Evolutionary conservation across 805 yeast genomes (phyloP), one percentile per base, ranked within the genome.

Genomic region (Wickerhamia fluorescens): DNA sequence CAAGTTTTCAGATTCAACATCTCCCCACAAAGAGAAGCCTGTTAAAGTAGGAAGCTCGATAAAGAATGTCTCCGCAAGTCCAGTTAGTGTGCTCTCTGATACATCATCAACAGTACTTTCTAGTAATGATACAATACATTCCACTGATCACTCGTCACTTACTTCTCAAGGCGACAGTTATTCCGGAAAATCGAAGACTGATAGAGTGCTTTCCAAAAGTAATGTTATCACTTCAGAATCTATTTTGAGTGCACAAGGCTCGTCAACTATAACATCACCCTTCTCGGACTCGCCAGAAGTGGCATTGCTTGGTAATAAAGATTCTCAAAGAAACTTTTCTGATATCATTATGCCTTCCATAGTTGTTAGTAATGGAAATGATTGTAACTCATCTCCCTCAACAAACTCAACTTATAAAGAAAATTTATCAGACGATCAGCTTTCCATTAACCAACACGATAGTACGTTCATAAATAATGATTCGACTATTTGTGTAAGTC

Each of bases 81-180:
- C 59, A 2, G 36, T 48, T 4, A 51, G 56, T 25, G 38, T 48
- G 6, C 38, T 39, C 12, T 53, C 58, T 2, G 57, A 47, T 20
- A 35, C 45, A 5, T 47, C 55, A n/a, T 48, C 57, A 4, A 45
- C 56, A 13, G 44, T 51, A 10, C 40, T 51, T 14, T 53, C 58
- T 2, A 41, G 47, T 13, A 47, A 34, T 28, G 53, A 51, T 7
- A 51, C 60, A 2, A 37, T 46, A 9, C 56, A 45, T 20, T 50
- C 56, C 5, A 53, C 61, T 3, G 59, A 53, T 24, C 52, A 49
- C 34, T 52, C 58, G 2, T 40, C 51, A 4, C 31, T 51, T 13
- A 24, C 36, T 3, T 47, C 50, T 11, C 51, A 44, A 13, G 35
- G 31, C 23, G 51, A 31, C 18, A 28, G 28, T 26, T 22, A 24